These are phyloP conservation scores for Colletotrichum sp. DNA, from an alignment of 2,329 filamentous ascomycete species.

Conservation along the genomic window DNA sequence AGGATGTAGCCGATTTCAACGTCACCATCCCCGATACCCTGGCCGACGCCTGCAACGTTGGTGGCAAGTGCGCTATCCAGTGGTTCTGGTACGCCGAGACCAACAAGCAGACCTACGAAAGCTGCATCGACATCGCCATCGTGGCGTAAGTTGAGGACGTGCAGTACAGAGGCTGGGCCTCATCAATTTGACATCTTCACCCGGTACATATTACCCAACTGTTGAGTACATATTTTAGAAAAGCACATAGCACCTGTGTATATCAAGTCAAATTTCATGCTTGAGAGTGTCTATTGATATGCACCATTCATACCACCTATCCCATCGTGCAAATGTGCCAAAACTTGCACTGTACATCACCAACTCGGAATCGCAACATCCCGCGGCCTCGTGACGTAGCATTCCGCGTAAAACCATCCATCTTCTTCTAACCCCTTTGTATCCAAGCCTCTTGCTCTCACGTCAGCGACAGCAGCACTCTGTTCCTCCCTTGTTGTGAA, in stretches of 20 bases:
- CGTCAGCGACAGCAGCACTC: neutral
- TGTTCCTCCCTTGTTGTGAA: neutral
- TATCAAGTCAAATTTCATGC: neutral
- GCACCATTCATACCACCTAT: neutral
- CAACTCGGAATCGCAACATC: neutral
- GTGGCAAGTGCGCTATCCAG: conserved; percentile 56
- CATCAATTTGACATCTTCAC: neutral
- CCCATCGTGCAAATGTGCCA: neutral
- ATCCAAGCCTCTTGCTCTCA: neutral
- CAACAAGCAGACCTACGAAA: conserved; percentile 66
- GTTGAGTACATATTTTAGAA: neutral
- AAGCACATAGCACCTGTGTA: neutral
- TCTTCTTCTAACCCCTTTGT: neutral
- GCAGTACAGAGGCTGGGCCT: neutral
- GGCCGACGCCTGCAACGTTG: conserved; percentile 47
- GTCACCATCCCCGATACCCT: conserved; percentile 58
- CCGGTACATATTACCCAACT: neutral
- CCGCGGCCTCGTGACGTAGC: neutral
- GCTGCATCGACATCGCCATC: conserved; percentile 61
- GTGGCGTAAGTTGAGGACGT: neutral
- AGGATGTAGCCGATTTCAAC: conserved; percentile 45
- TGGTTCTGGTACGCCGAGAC: conserved; percentile 65
- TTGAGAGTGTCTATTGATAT: neutral
- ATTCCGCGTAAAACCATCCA: conserved; percentile 10
- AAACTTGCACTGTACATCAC: neutral